These are phyloP conservation scores for Cerioporus squamosus DNA, from an alignment of 1,284 basidiomycete genomes.

Conservation along the genomic window DNA sequence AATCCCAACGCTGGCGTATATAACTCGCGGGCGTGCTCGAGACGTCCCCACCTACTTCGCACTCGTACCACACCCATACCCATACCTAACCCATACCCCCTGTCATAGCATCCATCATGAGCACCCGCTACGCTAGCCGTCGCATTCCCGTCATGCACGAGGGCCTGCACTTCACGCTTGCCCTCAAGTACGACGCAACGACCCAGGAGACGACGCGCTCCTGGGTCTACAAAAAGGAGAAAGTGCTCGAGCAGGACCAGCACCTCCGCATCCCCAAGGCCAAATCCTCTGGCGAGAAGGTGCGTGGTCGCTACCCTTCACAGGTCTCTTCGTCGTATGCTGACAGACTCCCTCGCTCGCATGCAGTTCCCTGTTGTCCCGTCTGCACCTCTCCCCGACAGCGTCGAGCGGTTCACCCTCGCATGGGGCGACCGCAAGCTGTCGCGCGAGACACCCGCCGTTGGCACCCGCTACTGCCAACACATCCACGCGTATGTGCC, in stretches of 20 bases:
- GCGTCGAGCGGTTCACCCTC: slow-evolving; percentile 6
- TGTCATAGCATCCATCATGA: not conserved
- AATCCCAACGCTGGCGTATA: too few relatives aligned
- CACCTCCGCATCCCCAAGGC: slow-evolving; percentile 17
- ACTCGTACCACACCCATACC: not conserved
- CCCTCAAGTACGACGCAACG: slow-evolving; percentile 3
- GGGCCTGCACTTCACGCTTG: slow-evolving; percentile 10
- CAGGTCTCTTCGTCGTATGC: not conserved
- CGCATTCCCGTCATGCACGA: slow-evolving; percentile 1
- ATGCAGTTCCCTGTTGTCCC: slow-evolving; percentile 18
- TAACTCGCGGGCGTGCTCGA: too few relatives aligned
- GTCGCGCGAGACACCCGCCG: slow-evolving; percentile 8
- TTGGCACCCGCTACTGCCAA: slow-evolving; percentile 17
- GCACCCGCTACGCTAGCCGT: not conserved
- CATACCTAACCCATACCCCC: not conserved
- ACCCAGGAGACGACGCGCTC: slow-evolving; percentile 7
- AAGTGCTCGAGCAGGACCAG: slow-evolving; percentile 4
- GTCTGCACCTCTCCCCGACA: slow-evolving; percentile 7
- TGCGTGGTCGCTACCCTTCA: not conserved
- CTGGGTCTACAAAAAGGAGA: slow-evolving; percentile 15
- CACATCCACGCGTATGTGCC: slow-evolving; percentile 17
- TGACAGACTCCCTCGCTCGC: not conserved
- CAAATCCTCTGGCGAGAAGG: slow-evolving; percentile 15
- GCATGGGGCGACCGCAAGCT: not conserved
- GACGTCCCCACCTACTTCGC: too few relatives aligned